Conservation (phyloP, 78 protist genomes). For the Pelomyxa schiedti region DNA sequence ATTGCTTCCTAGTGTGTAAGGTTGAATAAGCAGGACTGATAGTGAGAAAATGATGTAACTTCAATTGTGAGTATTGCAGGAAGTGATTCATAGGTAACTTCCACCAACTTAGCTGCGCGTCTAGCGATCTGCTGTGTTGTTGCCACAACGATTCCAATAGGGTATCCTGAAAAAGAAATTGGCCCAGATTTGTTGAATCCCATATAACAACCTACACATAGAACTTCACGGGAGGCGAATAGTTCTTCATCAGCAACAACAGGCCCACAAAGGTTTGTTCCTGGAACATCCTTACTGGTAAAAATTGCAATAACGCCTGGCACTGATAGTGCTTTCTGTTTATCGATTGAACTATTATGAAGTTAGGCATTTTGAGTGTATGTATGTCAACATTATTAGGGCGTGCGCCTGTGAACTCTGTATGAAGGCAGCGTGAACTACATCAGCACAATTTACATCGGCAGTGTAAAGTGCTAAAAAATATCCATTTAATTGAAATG, state of each 20-base stretch:
- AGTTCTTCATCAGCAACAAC: conserved; percentile 71
- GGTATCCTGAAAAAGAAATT: no score
- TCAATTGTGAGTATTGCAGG: conserved; percentile 48
- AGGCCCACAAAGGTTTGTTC: no score
- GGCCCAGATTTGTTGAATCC: no score
- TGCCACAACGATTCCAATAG: conserved; percentile 78
- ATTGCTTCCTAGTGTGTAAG: no score
- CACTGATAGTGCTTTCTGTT: conserved; percentile 6
- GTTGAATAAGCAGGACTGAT: no score
- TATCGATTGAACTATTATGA: no score
- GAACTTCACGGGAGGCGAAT: conserved; percentile 38
- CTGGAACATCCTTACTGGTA: conserved; percentile 51
- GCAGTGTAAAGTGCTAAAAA: conserved; percentile 48
- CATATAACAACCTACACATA: conserved; percentile 45
- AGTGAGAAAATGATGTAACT: no score
- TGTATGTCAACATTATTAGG: neutral
- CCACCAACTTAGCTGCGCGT: conserved; percentile 45
- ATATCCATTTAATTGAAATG: conserved; percentile 68
- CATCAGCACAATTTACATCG: neutral
- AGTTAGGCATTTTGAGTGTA: no score
- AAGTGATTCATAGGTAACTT: conserved; percentile 63
- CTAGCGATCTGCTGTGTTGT: conserved; percentile 36
- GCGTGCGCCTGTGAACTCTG: conserved; percentile 44
- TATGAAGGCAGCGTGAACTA: conserved; percentile 61
- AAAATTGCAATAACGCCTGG: conserved; percentile 50